phyloP scores from a whole-genome alignment of 257 asterid species.

The Catharanthus roseus region DNA sequence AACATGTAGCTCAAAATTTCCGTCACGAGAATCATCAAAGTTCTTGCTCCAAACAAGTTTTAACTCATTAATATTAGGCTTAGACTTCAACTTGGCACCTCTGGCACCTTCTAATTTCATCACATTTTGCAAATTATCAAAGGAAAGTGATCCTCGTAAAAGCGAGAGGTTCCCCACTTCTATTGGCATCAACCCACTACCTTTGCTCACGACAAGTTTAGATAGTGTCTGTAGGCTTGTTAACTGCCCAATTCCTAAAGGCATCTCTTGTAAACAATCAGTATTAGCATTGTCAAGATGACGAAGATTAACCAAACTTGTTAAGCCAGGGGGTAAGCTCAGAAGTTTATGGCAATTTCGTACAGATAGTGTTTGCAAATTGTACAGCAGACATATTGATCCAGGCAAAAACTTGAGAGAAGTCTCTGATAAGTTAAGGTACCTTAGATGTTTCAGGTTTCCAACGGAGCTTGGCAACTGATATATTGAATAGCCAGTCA shows the following conservation, averaged over 20 bases:
- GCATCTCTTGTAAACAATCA: slow-evolving; percentile 17
- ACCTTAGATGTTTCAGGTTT: slow-evolving; percentile 16
- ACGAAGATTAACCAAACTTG: slow-evolving; percentile 14
- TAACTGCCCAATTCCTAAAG: slow-evolving; percentile 16
- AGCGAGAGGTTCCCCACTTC: slow-evolving; percentile 13
- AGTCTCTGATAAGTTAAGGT: slow-evolving; percentile 20
- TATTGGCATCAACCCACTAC: slow-evolving; percentile 9
- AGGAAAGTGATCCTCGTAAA: slow-evolving; percentile 12
- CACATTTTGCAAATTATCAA: slow-evolving; percentile 14
- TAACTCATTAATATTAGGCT: slow-evolving; percentile 11
- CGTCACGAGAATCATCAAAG: slow-evolving; percentile 12
- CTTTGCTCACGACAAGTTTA: slow-evolving; percentile 17
- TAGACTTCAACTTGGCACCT: slow-evolving; percentile 18
- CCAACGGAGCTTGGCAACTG: slow-evolving; percentile 18
- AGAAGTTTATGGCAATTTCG: slow-evolving; percentile 5
- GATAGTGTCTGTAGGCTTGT: slow-evolving; percentile 19
- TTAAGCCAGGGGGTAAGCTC: slow-evolving; percentile 4
- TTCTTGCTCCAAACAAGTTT: slow-evolving; percentile 2
- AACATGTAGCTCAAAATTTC: slow-evolving; percentile 7
- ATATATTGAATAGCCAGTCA: slow-evolving; percentile 8
- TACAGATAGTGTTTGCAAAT: slow-evolving; percentile 16
- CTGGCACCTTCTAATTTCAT: slow-evolving; percentile 12
- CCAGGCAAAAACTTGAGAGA: slow-evolving; percentile 13
- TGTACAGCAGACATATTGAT: slow-evolving; percentile 8
- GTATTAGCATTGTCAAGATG: slow-evolving; percentile 22